These are phyloP conservation scores for Phaeomoniella chlamydospora DNA, from an alignment of 2,329 filamentous ascomycete genomes.

Conservation along the genomic window DNA sequence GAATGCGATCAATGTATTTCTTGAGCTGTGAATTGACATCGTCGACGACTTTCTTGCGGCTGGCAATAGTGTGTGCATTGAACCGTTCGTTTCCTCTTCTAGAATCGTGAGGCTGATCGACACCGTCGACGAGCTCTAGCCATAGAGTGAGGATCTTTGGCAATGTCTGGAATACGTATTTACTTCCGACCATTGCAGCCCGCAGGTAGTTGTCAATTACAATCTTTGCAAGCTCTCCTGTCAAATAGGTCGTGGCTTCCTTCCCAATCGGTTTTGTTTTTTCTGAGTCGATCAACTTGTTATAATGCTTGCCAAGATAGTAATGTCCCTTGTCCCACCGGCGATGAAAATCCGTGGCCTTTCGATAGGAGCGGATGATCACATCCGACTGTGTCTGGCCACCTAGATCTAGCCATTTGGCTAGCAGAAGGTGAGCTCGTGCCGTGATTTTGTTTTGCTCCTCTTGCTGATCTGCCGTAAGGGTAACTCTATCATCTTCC, in stretches of 20 bases:
- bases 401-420: constrained; percentile 93
- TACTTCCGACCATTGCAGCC: constrained; percentile 75
- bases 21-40: constrained; percentile 60
- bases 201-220: constrained; percentile 90
- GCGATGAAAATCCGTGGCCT: constrained; percentile 40
- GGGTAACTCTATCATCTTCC: constrained; percentile 19
- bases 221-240: constrained; percentile 71
- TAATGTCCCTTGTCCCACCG: constrained; percentile 95
- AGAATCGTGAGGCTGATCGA: constrained; percentile 44
- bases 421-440: constrained; percentile 74
- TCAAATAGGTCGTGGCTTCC: constrained; percentile 61
- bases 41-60: constrained; percentile 50
- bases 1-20: constrained; percentile 53
- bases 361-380: constrained; percentile 68
- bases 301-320: constrained; percentile 92
- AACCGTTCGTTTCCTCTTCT: constrained; percentile 34
- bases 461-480: constrained; percentile 24
- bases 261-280: constrained; percentile 61
- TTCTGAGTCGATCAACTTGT: constrained; percentile 85
- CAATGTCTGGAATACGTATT: constrained; percentile 89
- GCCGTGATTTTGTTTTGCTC: constrained; percentile 36
- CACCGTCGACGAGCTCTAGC: constrained; percentile 74
- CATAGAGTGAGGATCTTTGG: constrained; percentile 86
- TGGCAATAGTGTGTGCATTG: constrained; percentile 28
- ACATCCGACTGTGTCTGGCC: constrained; percentile 78